Evolutionary conservation across 768 basidiomycete genomes (phyloP).

Genomic region (Punctularia strigosozonata): DNA sequence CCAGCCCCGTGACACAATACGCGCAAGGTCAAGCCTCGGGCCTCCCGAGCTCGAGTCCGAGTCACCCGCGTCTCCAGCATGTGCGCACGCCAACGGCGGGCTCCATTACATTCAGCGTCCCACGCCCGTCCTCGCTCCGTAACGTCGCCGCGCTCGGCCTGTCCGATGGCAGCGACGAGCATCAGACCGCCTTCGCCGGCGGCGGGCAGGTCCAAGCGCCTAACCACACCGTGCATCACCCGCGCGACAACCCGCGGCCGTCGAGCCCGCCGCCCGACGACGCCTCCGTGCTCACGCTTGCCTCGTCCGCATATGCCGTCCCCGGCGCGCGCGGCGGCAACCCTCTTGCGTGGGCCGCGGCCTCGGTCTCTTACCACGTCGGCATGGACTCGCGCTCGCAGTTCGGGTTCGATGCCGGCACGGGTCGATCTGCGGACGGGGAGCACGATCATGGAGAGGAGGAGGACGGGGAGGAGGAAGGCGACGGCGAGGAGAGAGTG

Average conservation of each 20-base stretch:
- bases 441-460: conserved; percentile 39
- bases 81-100: conserved; percentile 48
- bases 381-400: conserved; percentile 59
- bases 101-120: conserved; percentile 65
- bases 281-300: conserved; percentile 85
- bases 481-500: conserved; percentile 60
- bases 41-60: too few species aligned
- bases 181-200: too few species aligned
- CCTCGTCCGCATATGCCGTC: conserved; percentile 82
- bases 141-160: too few species aligned
- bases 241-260: conserved; percentile 90
- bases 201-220: conserved; percentile 83
- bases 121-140: conserved; percentile 35
- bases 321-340: conserved; percentile 42
- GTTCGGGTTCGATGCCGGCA: conserved; percentile 29
- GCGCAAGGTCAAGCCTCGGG: too few species aligned
- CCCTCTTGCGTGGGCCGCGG: too few species aligned
- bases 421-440: conserved; percentile 52
- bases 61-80: too few species aligned
- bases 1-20: conserved; percentile 39
- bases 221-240: conserved; percentile 83
- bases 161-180: too few species aligned
- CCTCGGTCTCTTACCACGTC: conserved; percentile 19
- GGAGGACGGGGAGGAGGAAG: conserved; percentile 23
- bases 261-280: conserved; percentile 86